Evolutionary conservation across 2,329 filamentous ascomycete genomes (phyloP), one percentile per base, ranked within the genome.

Genomic region (Fusarium foetens): DNA sequence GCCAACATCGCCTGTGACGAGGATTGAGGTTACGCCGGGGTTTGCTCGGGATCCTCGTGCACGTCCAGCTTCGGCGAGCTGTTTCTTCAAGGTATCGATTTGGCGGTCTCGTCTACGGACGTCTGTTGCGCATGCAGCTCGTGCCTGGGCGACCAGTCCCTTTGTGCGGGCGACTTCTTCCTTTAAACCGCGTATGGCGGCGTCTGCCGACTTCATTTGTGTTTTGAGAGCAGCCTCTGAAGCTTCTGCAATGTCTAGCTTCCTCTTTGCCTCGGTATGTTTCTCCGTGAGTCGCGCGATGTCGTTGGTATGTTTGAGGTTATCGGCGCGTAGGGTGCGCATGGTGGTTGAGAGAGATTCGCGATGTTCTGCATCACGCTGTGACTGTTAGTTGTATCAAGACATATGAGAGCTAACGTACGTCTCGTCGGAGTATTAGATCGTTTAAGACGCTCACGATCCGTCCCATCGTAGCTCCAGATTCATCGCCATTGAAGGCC

Each of bases 371-470:
- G 94, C 93, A 82, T 98, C 95, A 80, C 94, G 93, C 93, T 97
- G 81, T 51, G 39, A 10, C 21, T 25, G 58, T 75, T 63, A 79
- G 77, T 66, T 42, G 35, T n/a, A 33, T 23, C 21, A 35, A 43
- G 23, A 54, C 9, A 25, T 25, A 31, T 43, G 33, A 23, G n/a
- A 38, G 39, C 16, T 27, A 3, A 69, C 80, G 49, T 85, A 97
- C 94, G 81, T 99, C 96, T 85, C 95, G 90, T 74, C 95, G 90
- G 67, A 98, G 81, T 66, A 99, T 94, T 75, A 99, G 83, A 79
- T 99, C 96, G 81, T 99, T 97, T 53, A 99, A 90, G 29, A 99
- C 88, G 79, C 95, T 93, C 83, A 99, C 97, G 76, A 98, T 91
- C 73, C 91, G 90, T 25, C 93, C 92, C 91, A 96, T 95, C 23